Evolutionary conservation across 1,139 yeast genomes (phyloP), one percentile per base, ranked within the genome.

Genomic region (Torulaspora globosa): DNA sequence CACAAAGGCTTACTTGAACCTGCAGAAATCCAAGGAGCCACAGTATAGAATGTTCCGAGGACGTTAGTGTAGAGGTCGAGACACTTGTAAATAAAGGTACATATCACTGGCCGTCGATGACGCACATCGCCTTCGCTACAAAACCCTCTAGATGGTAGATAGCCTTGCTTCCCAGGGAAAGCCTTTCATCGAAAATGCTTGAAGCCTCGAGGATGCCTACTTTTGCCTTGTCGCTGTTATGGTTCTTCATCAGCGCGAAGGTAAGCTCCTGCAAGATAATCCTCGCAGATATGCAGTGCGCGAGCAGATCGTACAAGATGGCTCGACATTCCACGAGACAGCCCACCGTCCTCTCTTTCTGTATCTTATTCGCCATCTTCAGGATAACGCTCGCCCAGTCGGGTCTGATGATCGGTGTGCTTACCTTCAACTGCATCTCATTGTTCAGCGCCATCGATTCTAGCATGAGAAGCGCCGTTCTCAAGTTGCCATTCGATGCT

Each of bases 61-160:
- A 26, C 80, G 84, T 60, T 79, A 66, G 33, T 32, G 16, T 16
- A 36, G 11, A 34, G 27, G n/a, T 32, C n/a, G 24, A 43, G 43
- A 26, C 43, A 37, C 50, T 26, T 54, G 57, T 50, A 49, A 42
- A 54, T 52, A 55, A 27, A 34, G 14, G 18, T 36, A 23, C 40
- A 36, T 39, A 38, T 46, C 28, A 24, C 33, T 31, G 36, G 11
- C 32, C 43, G 33, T 52, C 53, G 11, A 53, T 54, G 30, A 55
- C 56, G 46, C 66, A 60, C 97, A 92, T 92, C 2, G 81, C 79
- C 61, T 79, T 84, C 1, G 97, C 97, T 14, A 86, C 79, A 64
- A 88, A 92, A 1, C 97, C 98, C 68, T 92, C 99, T 49, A 92
- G 70, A 66, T 92, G 99, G 67, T 88, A 92, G 12, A 92, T 92